Base-by-base conservation (phyloP, 1,139 yeast species). In the Candida sp. region DNA sequence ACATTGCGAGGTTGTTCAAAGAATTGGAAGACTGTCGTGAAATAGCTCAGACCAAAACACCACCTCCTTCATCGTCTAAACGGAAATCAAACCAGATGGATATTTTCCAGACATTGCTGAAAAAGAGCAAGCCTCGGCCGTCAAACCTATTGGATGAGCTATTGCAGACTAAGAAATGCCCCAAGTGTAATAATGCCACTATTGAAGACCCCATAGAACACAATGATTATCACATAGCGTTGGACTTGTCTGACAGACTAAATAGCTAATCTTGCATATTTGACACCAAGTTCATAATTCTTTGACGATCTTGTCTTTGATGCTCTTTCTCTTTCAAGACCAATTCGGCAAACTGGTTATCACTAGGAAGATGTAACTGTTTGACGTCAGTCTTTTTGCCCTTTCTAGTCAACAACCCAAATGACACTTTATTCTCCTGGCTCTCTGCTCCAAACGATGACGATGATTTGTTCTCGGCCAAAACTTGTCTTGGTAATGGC, bases 351-450 rank as follows among this genome's bases (percentile, higher is more conserved):
- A 85, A 75, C 44, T 68, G 74, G 23, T 75, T 76, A 54, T 80
- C 72, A 2, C 74, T 66, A 0, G 88, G 87, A 33, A 86, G 65
- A 5, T 64, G 65, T 28, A 86, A 65, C 30, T 72, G 76, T 49
- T 77, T 78, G 2, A 81, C 66, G 39, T 69, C 68, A 3, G 77
- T 65, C 48, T 72, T 75, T 58, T 79, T 82, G 3, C 88, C 88
- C 32, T 63, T 63, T 54, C 66, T 83, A 1, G 86, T 77, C 49
- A 87, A 67, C 51, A 86, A 73, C 6, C 81, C 79, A 60, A 86
- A 86, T 7, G 81, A 70, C 7, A 78, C 69, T 11, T 49, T 59
- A 7, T 35, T 39, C 8, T 40, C 27, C 8, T 40, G 39, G 28
- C 41, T 37, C 5, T 38, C 42, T 2, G 28, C 9, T n/a, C 30